Base-by-base conservation (phyloP, 1,284 basidiomycete genomes). In the Leccinum glutinopallens region DNA sequence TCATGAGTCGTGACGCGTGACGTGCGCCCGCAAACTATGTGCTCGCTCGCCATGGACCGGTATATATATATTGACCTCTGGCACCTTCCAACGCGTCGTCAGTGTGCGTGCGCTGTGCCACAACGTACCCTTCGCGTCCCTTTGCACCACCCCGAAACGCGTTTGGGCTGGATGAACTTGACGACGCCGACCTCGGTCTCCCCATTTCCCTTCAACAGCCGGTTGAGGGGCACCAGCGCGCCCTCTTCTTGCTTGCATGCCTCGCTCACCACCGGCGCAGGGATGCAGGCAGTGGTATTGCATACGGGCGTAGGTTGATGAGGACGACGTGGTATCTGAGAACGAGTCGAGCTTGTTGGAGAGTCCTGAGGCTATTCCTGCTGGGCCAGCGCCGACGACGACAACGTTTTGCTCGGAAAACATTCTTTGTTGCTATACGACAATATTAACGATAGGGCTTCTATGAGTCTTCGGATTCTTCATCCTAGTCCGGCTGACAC, bases 171-270 rank as follows among this genome's bases (percentile, higher is more conserved):
- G 67, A 89, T 80, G n/a, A 76, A 71, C 41, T 69, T 68, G 65
- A 85, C 82, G 61, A 73, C 71, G 33, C 81, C 87, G 12, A 83
- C 68, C 56, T 80, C 78, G 60, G 82, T 71, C 9, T 78, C 76
- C 29, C 83, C 84, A 41, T 83, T 83, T 22, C 77, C 78, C 17
- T 81, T 78, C 54, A 84, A 83, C 39, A 86, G 69, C 65, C 77
- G 77, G 72, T 87, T 84, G 58, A 78, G 78, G 0, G 80, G 78
- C 39, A 83, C 77, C 25, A 83, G 70, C 0, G 75, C 73, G 1
- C 66, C 67, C n/a, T 80, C 74, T 63, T 80, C 80, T 33, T 33
- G 32, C 32, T 77, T 67, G n/a, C 77, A 77, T 12, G 75, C 65
- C 3, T 71, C 67, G 19, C 79, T 78, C 17, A 80, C 79, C 35